These are phyloP conservation scores for Exserohilum turcica DNA, from an alignment of 2,329 filamentous ascomycete genomes.

Conservation along the genomic window DNA sequence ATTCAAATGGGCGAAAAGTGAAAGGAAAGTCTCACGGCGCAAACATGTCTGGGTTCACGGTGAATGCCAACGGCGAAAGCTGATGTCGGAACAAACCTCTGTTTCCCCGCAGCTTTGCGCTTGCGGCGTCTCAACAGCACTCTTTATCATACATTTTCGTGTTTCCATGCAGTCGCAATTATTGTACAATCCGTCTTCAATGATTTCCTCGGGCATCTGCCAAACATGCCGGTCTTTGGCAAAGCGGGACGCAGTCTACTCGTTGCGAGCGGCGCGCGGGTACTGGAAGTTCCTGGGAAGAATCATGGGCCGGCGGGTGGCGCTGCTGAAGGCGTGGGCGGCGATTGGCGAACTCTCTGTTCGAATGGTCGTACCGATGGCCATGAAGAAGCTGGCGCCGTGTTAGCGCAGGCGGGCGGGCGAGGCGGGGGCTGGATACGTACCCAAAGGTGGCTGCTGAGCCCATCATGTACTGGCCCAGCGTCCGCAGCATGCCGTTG, in stretches of 20 bases:
- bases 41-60: slow-evolving; percentile 1
- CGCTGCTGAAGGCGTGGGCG: slow-evolving; percentile 75
- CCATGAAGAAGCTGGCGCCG: slow-evolving; percentile 84
- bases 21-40: neutral
- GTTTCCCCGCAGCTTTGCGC: neutral
- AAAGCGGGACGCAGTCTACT: slow-evolving; percentile 32
- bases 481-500: slow-evolving; percentile 89
- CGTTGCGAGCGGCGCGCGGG: slow-evolving; percentile 28
- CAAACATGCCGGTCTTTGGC: neutral
- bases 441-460: slow-evolving; percentile 97
- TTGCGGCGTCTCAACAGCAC: too few relatives aligned
- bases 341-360: slow-evolving; percentile 82
- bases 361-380: slow-evolving; percentile 93
- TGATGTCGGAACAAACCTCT: neutral
- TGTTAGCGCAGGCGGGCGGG: slow-evolving; percentile 22
- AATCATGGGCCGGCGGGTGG: slow-evolving; percentile 73
- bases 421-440: slow-evolving; percentile 30
- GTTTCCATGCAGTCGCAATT: slow-evolving; percentile 12
- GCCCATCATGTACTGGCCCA: slow-evolving; percentile 96
- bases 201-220: slow-evolving; percentile 5
- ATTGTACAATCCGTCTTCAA: slow-evolving; percentile 26
- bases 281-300: slow-evolving; percentile 51
- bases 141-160: slow-evolving; percentile 19
- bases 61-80: slow-evolving; percentile 2
- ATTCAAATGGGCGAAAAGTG: too few relatives aligned